These are phyloP conservation scores for Gossypium sturtianum DNA, from an alignment of 345 rosid species.

Conservation along the genomic window DNA sequence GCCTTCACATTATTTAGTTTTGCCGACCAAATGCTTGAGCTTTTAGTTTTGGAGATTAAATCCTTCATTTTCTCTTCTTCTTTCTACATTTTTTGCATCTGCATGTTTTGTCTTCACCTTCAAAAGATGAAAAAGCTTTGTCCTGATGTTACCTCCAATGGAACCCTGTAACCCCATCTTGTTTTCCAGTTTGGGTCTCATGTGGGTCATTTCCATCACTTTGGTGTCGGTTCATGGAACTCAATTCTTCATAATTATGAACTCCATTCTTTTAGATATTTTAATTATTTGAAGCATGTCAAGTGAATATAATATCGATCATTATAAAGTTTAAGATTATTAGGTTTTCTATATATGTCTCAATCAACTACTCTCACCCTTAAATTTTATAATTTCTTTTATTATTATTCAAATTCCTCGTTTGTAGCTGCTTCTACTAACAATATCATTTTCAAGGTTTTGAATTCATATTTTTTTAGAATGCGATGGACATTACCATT, in stretches of 20 bases:
- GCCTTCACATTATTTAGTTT: constrained; percentile 15
- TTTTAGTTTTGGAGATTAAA: constrained; percentile 14
- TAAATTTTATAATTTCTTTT: too few relatives aligned
- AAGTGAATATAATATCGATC: neutral
- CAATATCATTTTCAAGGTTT: too few relatives aligned
- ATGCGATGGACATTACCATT: too few relatives aligned
- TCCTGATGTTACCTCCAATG: neutral
- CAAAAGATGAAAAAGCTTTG: neutral
- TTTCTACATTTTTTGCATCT: constrained; percentile 2
- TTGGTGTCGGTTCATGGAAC: neutral
- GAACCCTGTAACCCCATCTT: constrained; percentile 4
- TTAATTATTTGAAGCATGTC: neutral
- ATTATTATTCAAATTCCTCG: rapidly evolving
- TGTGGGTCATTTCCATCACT: constrained; percentile 20
- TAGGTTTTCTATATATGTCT: too few relatives aligned
- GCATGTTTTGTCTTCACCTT: constrained; percentile 11
- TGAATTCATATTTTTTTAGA: too few relatives aligned
- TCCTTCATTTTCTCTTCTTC: neutral
- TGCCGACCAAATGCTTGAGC: constrained; percentile 22
- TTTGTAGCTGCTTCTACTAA: too few relatives aligned
- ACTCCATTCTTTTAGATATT: neutral
- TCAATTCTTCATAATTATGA: neutral
- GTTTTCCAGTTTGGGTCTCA: constrained; percentile 17
- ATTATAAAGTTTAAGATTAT: neutral
- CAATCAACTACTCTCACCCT: too few relatives aligned